Conservation (phyloP, 192 early-diverging fungal genomes). For the Coemansia furcata region DNA sequence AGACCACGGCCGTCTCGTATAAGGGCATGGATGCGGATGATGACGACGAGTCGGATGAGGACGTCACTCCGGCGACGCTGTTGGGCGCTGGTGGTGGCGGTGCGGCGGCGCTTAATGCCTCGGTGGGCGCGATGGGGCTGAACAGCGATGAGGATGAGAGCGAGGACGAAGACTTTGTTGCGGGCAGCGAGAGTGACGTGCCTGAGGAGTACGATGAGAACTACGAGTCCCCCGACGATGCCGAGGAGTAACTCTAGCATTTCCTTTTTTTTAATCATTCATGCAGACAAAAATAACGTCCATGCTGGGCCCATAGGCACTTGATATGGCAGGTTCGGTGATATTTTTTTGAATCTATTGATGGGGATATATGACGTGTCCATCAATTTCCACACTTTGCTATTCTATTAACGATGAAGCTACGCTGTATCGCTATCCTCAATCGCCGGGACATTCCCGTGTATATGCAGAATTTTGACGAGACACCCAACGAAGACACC, state of each 20-base stretch:
- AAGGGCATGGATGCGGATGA: conserved; percentile 36
- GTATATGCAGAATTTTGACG: conserved; percentile 78
- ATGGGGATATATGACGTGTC: background rate
- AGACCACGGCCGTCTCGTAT: conserved; percentile 43
- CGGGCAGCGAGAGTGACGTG: conserved; percentile 70
- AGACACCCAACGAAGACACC: conserved; percentile 50
- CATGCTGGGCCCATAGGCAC: background rate
- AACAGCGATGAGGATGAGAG: conserved; percentile 68
- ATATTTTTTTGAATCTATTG: background rate
- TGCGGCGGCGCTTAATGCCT: conserved; percentile 17
- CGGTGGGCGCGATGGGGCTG: conserved; percentile 37
- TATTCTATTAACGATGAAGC: conserved; percentile 13
- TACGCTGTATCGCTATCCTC: conserved; percentile 36
- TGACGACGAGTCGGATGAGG: conserved; percentile 23
- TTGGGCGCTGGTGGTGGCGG: conserved; percentile 1
- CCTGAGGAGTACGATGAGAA: conserved; percentile 77
- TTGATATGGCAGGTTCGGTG: background rate
- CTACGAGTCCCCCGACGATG: conserved; percentile 39
- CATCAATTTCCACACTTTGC: background rate
- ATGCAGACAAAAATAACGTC: background rate
- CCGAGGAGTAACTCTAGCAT: conserved; percentile 7
- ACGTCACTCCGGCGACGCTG: background rate
- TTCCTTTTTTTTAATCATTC: background rate
- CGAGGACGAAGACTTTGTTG: conserved; percentile 90
- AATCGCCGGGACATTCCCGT: conserved; percentile 79